These are phyloP conservation scores for Sphagnum tenellum DNA, from an alignment of 225 moss, liverwort and hornwort species.

Conservation along the genomic window DNA sequence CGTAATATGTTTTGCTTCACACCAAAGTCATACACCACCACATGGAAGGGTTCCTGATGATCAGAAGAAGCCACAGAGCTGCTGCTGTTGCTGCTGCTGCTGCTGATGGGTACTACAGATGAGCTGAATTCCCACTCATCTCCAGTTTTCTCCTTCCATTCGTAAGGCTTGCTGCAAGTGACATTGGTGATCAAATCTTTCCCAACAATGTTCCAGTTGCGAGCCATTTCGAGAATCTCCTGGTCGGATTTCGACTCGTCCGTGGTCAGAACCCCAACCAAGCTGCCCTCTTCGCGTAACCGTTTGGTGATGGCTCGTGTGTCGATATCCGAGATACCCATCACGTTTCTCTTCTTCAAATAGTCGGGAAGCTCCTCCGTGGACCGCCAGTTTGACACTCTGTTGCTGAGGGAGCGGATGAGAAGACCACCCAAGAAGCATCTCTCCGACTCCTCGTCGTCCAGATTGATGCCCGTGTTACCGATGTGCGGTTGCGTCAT, in stretches of 20 bases:
- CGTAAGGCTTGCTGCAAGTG: conserved; percentile 77
- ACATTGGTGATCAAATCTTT: conserved; percentile 89
- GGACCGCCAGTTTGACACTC: conserved; percentile 93
- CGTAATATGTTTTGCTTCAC: conserved; percentile 83
- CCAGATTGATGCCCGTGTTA: conserved; percentile 84
- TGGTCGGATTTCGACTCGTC: conserved; percentile 69
- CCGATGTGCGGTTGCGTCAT: conserved; percentile 99
- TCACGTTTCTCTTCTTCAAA: conserved; percentile 70
- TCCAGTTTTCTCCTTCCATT: conserved; percentile 77
- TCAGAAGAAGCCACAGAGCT: too few species aligned
- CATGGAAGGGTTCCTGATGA: conserved; percentile 25
- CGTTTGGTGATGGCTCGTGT: conserved; percentile 91
- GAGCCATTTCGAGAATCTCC: conserved; percentile 61
- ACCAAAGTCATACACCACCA: conserved; percentile 88
- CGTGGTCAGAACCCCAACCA: conserved; percentile 80
- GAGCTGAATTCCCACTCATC: conserved; percentile 83
- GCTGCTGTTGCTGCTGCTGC: too few species aligned
- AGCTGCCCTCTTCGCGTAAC: conserved; percentile 82
- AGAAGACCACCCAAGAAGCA: conserved; percentile 81
- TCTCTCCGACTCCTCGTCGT: conserved; percentile 80
- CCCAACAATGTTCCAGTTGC: conserved; percentile 40
- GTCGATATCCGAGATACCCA: conserved; percentile 93
- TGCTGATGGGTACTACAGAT: conserved; percentile 11
- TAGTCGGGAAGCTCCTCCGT: conserved; percentile 69
- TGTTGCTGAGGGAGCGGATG: conserved; percentile 75